phyloP scores from a whole-genome alignment of 1,284 basidiomycete genomes.

The Omphalotus olearius region DNA sequence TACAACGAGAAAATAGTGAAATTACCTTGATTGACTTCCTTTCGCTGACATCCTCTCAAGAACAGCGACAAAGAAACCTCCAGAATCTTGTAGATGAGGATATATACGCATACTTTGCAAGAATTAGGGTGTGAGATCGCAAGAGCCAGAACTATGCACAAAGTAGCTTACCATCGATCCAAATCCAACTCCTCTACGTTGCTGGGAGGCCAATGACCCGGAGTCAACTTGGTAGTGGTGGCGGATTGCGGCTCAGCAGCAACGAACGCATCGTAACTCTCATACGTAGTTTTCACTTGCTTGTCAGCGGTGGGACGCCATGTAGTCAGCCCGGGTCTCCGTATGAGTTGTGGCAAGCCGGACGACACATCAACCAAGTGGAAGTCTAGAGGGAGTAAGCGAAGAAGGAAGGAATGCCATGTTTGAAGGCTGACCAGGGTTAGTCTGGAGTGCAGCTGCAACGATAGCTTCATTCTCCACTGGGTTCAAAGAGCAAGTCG shows the following conservation, averaged over 20 bases:
- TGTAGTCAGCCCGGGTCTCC: conserved; percentile 67
- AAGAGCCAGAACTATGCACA: background rate
- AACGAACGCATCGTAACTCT: conserved; percentile 53
- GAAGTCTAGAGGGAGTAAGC: conserved; percentile 49
- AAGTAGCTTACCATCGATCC: conserved; percentile 58
- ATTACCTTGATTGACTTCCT: conserved; percentile 23
- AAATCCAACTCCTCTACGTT: conserved; percentile 61
- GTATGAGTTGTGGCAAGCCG: conserved; percentile 67
- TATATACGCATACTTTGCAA: conserved; percentile 76
- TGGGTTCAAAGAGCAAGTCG: conserved; percentile 97
- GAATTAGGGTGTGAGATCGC: background rate
- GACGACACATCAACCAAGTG: conserved; percentile 78
- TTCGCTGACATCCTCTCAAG: conserved; percentile 49
- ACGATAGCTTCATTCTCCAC: conserved; percentile 98
- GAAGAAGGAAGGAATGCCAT: background rate
- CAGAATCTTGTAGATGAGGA: conserved; percentile 95
- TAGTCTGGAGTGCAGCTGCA: conserved; percentile 73
- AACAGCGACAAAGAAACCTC: conserved; percentile 96
- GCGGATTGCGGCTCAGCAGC: conserved; percentile 41
- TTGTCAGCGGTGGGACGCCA: conserved; percentile 72
- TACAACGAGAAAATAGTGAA: background rate
- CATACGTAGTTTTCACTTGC: conserved; percentile 39
- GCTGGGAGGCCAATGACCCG: conserved; percentile 78
- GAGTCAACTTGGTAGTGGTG: conserved; percentile 54
- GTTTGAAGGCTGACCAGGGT: conserved; percentile 48